Evolutionary conservation across 1,139 yeast species (phyloP), one percentile per base, ranked within the genome.

Genomic region (Arxiozyma slooffiae): DNA sequence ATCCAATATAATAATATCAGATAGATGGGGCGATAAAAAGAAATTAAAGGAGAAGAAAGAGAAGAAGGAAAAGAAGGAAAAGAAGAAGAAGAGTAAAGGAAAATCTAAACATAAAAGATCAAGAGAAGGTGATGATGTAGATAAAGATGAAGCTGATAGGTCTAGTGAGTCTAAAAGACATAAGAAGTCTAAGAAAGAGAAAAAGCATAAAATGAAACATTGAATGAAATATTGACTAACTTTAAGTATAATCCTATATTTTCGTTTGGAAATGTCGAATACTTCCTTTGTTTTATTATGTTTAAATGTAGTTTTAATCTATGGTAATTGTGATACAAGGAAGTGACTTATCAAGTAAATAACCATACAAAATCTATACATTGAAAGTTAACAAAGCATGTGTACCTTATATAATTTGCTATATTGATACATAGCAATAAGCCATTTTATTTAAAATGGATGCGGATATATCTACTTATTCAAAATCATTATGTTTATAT

Each of bases 101-200:
- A 60, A 55, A 49, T 48, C 60, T 54, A 41, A 53, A 55, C 44
- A 56, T 50, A 49, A 61, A 54, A 44, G 55, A 57, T 47, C 56
- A 26, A 40, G 41, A 40, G 40, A 18, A 3, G 42, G 17, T 11
- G 22, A 41, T 26, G 38, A 41, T 11, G 44, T 24, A 53, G 53
- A 61, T 48, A 57, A 60, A 48, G 60, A 57, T 54, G 53, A 61
- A 48, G 57, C 60, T 46, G 60, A 58, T 50, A 57, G 58, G 46
- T 57, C 56, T 46, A 59, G 57, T 47, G 57, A 58, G 46, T 56
- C 55, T 45, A 59, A 57, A 47, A 56, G 61, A 49, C 56, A 49
- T 48, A 59, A 60, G 48, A 58, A 59, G 50, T 55, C 60, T 52
- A 60, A 61, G 55, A 59, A 60, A 61, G 55, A 57, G 50, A 57